Evolutionary conservation across 371 early-diverging fungal species (phyloP).

Genomic region (Mortierella sp.): DNA sequence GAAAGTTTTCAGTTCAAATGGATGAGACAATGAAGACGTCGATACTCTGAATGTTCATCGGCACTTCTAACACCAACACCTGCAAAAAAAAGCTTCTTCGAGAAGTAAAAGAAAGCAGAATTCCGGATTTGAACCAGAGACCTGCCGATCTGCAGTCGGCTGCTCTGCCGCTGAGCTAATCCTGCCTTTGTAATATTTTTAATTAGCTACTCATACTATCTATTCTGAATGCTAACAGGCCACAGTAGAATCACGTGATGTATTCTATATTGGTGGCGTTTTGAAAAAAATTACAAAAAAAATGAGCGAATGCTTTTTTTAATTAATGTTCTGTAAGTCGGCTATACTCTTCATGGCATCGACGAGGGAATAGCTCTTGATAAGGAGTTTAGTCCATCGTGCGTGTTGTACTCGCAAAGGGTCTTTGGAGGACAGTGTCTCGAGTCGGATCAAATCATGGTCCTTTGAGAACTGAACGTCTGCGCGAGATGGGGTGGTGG

Average conservation of each 20-base stretch:
- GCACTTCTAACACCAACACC: too few relatives aligned
- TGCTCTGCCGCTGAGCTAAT: conserved; percentile 68
- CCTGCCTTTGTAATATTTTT: conserved; percentile 23
- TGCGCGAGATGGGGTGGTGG: neutral
- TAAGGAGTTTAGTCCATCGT: neutral
- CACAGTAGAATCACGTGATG: too few relatives aligned
- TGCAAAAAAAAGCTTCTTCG: neutral
- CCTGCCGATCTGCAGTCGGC: conserved; percentile 70
- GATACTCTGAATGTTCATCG: too few relatives aligned
- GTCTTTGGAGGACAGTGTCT: neutral
- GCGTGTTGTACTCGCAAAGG: neutral
- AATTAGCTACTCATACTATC: too few relatives aligned
- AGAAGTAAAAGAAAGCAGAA: conserved; percentile 53
- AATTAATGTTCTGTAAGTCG: neutral
- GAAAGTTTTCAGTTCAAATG: too few relatives aligned
- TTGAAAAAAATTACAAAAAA: too few relatives aligned
- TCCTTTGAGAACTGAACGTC: neutral
- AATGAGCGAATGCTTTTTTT: neutral
- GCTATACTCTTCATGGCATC: neutral
- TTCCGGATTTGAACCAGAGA: conserved; percentile 66
- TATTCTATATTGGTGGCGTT: too few relatives aligned
- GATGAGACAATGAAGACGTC: too few relatives aligned
- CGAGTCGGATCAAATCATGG: neutral
- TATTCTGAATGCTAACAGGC: too few relatives aligned
- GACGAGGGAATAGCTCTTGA: neutral